Percentiles rank a stretch among this genome's conserved stretches.
Conservation (phyloP, 2,329 filamentous ascomycete species). For the Penicillium sp. region DNA sequence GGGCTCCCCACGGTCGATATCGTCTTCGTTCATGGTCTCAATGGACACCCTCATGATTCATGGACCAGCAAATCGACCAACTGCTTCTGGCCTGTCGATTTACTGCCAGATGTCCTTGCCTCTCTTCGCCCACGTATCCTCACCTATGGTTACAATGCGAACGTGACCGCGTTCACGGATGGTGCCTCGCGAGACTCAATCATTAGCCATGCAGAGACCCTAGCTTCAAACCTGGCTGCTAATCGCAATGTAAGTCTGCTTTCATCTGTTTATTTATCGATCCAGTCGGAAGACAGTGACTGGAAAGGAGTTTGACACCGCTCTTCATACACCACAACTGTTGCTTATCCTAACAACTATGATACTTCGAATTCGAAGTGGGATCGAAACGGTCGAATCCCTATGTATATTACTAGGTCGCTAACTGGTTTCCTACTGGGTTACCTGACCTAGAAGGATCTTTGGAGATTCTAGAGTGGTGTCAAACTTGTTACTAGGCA, state of each 20-base stretch:
- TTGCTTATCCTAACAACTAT: too few relatives aligned
- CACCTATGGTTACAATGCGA: conserved; percentile 76
- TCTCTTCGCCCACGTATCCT: conserved; percentile 65
- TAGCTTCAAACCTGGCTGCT: conserved; percentile 65
- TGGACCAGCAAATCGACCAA: conserved; percentile 58
- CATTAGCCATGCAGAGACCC: conserved; percentile 71
- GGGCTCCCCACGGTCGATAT: conserved; percentile 54
- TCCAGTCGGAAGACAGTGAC: too few relatives aligned
- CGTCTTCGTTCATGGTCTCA: conserved; percentile 72
- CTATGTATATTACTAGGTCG: too few relatives aligned
- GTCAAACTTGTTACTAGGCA: too few relatives aligned
- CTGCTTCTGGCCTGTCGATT: conserved; percentile 71
- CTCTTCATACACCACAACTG: too few relatives aligned
- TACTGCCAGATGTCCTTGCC: conserved; percentile 65
- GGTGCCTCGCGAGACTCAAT: conserved; percentile 68
- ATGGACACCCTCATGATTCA: conserved; percentile 67
- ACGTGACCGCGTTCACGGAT: conserved; percentile 57
- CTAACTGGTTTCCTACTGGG: too few relatives aligned
- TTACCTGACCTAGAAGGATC: too few relatives aligned
- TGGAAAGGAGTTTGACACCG: too few relatives aligned
- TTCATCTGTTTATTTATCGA: neutral
- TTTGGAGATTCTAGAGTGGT: too few relatives aligned
- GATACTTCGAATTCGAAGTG: too few relatives aligned
- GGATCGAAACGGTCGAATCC: too few relatives aligned
- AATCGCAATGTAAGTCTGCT: conserved; percentile 58